Percentiles rank a stretch among this genome's conserved stretches.
These are phyloP conservation scores for Exutisphaerella laricina DNA, from an alignment of 2,329 filamentous ascomycete genomes.

Conservation along the genomic window DNA sequence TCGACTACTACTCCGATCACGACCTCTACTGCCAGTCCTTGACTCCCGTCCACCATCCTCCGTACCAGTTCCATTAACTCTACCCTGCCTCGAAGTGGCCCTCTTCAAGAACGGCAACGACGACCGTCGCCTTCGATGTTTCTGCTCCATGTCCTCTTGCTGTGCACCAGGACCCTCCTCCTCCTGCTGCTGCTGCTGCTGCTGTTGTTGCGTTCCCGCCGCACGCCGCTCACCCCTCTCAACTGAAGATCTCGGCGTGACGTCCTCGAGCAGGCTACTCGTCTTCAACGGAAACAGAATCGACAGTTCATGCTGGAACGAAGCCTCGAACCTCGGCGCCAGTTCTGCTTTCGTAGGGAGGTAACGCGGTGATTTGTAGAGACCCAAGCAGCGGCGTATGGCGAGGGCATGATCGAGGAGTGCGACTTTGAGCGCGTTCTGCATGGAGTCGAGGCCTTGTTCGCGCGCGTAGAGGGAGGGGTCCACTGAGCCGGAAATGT, in stretches of 20 bases:
- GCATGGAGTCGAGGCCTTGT: slow-evolving; percentile 50
- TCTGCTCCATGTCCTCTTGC: too few species aligned
- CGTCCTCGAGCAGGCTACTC: slow-evolving; percentile 20
- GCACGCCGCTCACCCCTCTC: neutral
- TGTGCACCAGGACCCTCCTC: slow-evolving; percentile 9
- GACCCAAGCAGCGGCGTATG: slow-evolving; percentile 71
- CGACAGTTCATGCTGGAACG: slow-evolving; percentile 41
- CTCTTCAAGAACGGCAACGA: slow-evolving; percentile 31
- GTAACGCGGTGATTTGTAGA: slow-evolving; percentile 57
- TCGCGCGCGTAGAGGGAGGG: slow-evolving; percentile 20
- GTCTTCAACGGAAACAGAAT: slow-evolving; percentile 35
- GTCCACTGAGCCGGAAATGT: slow-evolving; percentile 36
- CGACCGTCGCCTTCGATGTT: slow-evolving; percentile 15
- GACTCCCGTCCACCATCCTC: slow-evolving; percentile 23
- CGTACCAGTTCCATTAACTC: slow-evolving; percentile 15
- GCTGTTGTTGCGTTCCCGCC: slow-evolving; percentile 7
- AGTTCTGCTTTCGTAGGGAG: slow-evolving; percentile 42
- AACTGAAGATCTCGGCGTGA: slow-evolving; percentile 20
- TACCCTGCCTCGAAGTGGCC: slow-evolving; percentile 24
- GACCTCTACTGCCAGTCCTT: slow-evolving; percentile 14
- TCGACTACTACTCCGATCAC: slow-evolving; percentile 24
- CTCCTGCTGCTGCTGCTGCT: slow-evolving; percentile 10
- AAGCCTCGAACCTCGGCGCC: slow-evolving; percentile 38
- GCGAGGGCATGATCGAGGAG: slow-evolving; percentile 84
- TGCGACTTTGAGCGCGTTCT: slow-evolving; percentile 76